Base-by-base conservation (phyloP, 257 asterid genomes). In the Rhazya stricta region DNA sequence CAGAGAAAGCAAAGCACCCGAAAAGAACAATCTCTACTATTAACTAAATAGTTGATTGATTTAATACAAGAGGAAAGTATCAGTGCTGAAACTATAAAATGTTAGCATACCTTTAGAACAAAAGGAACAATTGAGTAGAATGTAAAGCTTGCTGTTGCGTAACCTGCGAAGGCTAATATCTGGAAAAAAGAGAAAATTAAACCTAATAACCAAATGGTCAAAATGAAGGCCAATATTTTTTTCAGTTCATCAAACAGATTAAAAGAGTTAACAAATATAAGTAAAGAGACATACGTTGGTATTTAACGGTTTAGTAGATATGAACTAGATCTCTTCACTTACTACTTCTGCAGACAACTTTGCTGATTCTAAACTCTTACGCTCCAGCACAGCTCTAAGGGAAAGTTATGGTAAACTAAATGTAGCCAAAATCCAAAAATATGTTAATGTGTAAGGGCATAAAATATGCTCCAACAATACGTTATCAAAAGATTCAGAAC, bases 321-420 rank as follows among this genome's bases (percentile, higher is more conserved):
- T 29, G 39, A 58, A 71, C 5, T 0, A 69, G 15, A 37, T 2
- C 60, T 15, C 11, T 43, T 69, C 30, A 78, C 93, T 86, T 86
- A 92, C 97, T 25, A 86, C 79, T 78, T 81, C 84, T 30, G 86
- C 23, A 42, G 96, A 86, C 92, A 90, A 90, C 54, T 74, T 34
- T 13, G 84, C 86, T 18, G 92, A 81, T 56, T 77, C 83, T 21
- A 92, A 73, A 69, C 81, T 79, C 80, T 87, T 84, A 76, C 86
- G 87, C 79, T 92, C 97, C 77, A 88, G 9, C 74, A 79, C 66
- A 71, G 82, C 74, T 29, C 95, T 87, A 80, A 67, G 21, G 39
- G n/a, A 70, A 73, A 68, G 78, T 83, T 53, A 83, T 39, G 85
- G 84, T 78, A 71, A 67, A 51, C 71, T 6, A 56, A 6, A 50